These are phyloP conservation scores for Vitellaria paradoxa DNA, from an alignment of 179 eudicot species.

Conservation along the genomic window DNA sequence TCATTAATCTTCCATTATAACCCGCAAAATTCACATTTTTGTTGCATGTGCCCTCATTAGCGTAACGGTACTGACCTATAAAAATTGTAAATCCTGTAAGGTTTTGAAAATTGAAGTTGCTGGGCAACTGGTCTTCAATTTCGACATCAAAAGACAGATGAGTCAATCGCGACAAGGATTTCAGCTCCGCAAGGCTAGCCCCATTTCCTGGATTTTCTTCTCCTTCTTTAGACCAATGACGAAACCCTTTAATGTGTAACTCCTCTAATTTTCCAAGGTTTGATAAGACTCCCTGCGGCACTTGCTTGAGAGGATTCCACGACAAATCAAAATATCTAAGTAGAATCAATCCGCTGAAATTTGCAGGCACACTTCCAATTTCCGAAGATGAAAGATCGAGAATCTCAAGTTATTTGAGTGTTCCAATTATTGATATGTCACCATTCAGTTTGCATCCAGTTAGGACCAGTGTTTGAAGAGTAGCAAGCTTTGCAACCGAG, in stretches of 20 bases:
- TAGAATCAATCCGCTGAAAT: background rate
- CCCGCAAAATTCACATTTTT: background rate
- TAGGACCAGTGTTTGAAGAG: background rate
- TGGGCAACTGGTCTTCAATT: background rate
- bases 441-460: background rate
- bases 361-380: background rate
- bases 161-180: background rate
- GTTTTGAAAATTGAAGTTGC: background rate
- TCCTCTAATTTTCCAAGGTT: constrained; percentile 5
- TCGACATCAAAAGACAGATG: background rate
- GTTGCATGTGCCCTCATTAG: too few relatives aligned
- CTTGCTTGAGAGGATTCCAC: background rate
- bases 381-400: background rate
- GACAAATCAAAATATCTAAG: constrained; percentile 15
- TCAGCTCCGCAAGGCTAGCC: background rate
- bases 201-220: background rate
- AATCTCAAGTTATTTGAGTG: constrained; percentile 1
- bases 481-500: background rate
- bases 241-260: background rate
- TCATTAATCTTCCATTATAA: too few relatives aligned
- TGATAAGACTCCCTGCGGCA: background rate
- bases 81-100: background rate
- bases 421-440: constrained; percentile 10
- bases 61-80: too few relatives aligned
- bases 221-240: background rate